Percentiles rank a stretch among this genome's conserved stretches.
Conservation (phyloP, 768 basidiomycete genomes). For the Aureoboletus auriporus region DNA sequence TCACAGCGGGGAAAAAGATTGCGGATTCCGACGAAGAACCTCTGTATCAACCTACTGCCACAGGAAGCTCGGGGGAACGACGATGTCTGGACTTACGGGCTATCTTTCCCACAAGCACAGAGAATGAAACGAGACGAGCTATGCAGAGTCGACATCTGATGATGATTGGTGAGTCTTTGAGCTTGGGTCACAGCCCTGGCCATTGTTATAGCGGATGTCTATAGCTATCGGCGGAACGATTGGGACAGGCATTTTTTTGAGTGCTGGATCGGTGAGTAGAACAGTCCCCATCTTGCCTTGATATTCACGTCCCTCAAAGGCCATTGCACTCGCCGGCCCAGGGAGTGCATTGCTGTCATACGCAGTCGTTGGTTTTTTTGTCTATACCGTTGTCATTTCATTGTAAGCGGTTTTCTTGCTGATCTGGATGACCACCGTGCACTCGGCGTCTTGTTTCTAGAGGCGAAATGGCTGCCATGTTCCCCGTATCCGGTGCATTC, state of each 20-base stretch:
- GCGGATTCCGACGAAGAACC: slow-evolving; percentile 2
- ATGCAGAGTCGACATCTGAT: slow-evolving; percentile 40
- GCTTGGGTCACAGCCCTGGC: not conserved
- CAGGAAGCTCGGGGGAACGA: not conserved
- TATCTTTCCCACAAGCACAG: slow-evolving; percentile 8
- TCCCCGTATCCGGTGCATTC: slow-evolving; percentile 59
- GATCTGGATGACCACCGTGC: no score
- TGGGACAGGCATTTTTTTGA: slow-evolving; percentile 59
- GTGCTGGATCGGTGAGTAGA: slow-evolving; percentile 47
- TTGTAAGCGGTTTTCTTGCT: slow-evolving; percentile 33
- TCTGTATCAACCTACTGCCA: not conserved
- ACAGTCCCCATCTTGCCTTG: not conserved
- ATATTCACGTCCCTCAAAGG: slow-evolving; percentile 24
- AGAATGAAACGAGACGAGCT: slow-evolving; percentile 34
- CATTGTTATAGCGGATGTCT: not conserved
- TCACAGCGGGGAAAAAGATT: not conserved
- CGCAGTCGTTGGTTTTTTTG: slow-evolving; percentile 54
- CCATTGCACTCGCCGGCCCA: slow-evolving; percentile 55
- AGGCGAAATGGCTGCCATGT: slow-evolving; percentile 66
- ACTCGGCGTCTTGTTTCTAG: slow-evolving; percentile 19
- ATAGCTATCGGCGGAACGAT: slow-evolving; percentile 55
- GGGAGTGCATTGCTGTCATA: slow-evolving; percentile 62
- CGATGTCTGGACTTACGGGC: not conserved
- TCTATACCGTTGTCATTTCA: slow-evolving; percentile 59
- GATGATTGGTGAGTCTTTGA: slow-evolving; percentile 35